A percentile compares a stretch with the other conserved stretches of the same genome.
phyloP scores from a whole-genome alignment of 192 early-diverging fungal genomes.

The Coemansia sp. region DNA sequence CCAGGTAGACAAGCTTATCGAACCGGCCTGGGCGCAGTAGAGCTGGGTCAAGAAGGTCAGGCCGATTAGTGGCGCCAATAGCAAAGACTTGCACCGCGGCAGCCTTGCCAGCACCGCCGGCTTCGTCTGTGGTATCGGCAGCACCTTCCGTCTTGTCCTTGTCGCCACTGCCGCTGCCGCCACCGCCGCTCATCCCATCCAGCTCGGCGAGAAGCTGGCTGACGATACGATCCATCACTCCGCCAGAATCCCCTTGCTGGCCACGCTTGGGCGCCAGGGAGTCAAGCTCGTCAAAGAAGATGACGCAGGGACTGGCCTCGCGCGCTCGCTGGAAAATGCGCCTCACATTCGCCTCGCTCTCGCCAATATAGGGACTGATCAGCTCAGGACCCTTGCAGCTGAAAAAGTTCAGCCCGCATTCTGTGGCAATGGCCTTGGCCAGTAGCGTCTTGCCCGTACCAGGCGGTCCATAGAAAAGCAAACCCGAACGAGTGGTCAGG shows the following conservation, averaged over 20 bases:
- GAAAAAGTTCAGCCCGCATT: slow-evolving; percentile 97
- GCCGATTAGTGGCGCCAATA: slow-evolving; percentile 98
- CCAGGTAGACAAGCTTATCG: slow-evolving; percentile 96
- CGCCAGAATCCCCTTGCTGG: slow-evolving; percentile 97
- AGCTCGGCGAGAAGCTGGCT: slow-evolving; percentile 95
- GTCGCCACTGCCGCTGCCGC: slow-evolving; percentile 38
- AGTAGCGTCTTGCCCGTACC: slow-evolving; percentile 98
- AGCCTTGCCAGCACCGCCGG: slow-evolving; percentile 49
- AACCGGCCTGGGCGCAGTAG: slow-evolving; percentile 95
- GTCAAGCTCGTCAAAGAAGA: slow-evolving; percentile 99
- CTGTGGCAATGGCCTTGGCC: slow-evolving; percentile 98
- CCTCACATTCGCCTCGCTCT: slow-evolving; percentile 97
- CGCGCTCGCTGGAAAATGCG: slow-evolving; percentile 94
- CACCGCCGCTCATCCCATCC: slow-evolving; percentile 81
- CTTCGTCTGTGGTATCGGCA: slow-evolving; percentile 44
- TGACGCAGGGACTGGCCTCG: slow-evolving; percentile 96
- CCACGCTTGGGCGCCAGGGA: slow-evolving; percentile 98
- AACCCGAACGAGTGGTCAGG: slow-evolving; percentile 91
- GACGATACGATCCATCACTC: slow-evolving; percentile 99
- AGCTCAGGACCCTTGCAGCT: slow-evolving; percentile 98
- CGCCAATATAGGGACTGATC: slow-evolving; percentile 99
- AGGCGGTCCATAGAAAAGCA: slow-evolving; percentile 95
- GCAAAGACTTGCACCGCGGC: slow-evolving; percentile 83
- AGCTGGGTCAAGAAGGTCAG: slow-evolving; percentile 94
- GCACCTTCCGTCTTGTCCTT: slow-evolving; percentile 44